A percentile compares a stretch with the other conserved stretches of the same genome.
These are phyloP conservation scores for Coemansia pectinata DNA, from an alignment of 192 early-diverging fungal species.

Conservation along the genomic window DNA sequence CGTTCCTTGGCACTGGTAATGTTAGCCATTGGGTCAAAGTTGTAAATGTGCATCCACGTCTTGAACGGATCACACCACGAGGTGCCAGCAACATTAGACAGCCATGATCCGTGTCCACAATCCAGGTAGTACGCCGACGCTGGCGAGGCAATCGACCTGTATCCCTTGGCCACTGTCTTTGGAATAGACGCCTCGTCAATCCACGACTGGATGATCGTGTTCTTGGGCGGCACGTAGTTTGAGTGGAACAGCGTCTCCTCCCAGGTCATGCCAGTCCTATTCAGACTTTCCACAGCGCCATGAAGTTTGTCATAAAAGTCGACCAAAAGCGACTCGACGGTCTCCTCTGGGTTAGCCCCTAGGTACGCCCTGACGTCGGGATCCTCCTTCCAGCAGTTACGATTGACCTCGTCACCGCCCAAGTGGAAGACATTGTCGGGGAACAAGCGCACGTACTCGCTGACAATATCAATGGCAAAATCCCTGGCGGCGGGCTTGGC, in stretches of 20 bases:
- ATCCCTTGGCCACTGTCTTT: conserved; percentile 61
- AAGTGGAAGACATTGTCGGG: conserved; percentile 71
- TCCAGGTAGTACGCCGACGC: conserved; percentile 72
- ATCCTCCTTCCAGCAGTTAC: conserved; percentile 68
- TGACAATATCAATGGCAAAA: conserved; percentile 64
- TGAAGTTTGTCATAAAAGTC: conserved; percentile 62
- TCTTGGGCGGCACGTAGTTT: conserved; percentile 60
- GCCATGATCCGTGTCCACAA: conserved; percentile 77
- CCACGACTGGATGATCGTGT: conserved; percentile 73
- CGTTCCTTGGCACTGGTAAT: conserved; percentile 56
- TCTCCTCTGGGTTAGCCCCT: conserved; percentile 27
- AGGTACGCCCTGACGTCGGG: conserved; percentile 49
- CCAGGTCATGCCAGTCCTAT: conserved; percentile 74
- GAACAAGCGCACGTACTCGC: conserved; percentile 69
- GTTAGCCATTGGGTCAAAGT: conserved; percentile 63
- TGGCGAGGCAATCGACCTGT: conserved; percentile 65
- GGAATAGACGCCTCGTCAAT: conserved; percentile 62
- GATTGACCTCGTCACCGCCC: conserved; percentile 77
- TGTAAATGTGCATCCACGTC: conserved; percentile 73
- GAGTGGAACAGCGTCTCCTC: conserved; percentile 70
- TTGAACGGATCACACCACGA: conserved; percentile 80
- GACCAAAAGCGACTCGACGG: conserved; percentile 35
- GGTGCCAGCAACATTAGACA: conserved; percentile 62
- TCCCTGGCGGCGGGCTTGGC: conserved; percentile 62
- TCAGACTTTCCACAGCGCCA: conserved; percentile 43